Base-by-base conservation (phyloP, 768 basidiomycete species). In the Phlebiopsis gigantea region DNA sequence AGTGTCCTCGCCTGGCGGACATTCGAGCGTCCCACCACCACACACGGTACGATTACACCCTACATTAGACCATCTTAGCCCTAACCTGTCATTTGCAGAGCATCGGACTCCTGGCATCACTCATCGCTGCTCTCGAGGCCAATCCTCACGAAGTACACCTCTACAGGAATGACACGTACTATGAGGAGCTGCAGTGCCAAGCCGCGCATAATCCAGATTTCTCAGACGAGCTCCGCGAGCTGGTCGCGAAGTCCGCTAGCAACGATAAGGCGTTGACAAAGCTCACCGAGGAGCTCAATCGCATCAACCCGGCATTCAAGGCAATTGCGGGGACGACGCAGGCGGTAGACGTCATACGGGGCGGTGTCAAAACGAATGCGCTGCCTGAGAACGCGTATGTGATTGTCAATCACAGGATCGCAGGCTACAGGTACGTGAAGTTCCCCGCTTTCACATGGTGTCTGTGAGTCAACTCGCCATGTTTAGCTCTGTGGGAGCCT, bases 1-100 rank as follows among this genome's bases (percentile, higher is more conserved):
- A 55, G 82, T 94, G 7, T 71, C 77, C 14, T 74, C 85, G 0
- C 75, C 84, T 0, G 93, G 93, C 5, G 93, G 93, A 0, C 94
- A 95, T 69, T 93, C 92, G 0, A 89, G 87, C 63, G 72, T 93
- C 14, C 94, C 94, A 15, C 90, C 89, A 15, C 63, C 71, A 2
- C 92, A 97, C 62, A 96, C 93, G 2, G 88, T 83, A 65, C n/a
- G n/a, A 61, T 76, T 79, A 2, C 73, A 66, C 68, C 61, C 65
- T 28, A 12, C 19, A 19, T n/a, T 22, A 5, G 3, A 34, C 39
- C 4, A n/a, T 30, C 8, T 14, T 4, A 2, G 46, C 19, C 56
- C 2, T 30, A 51, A 5, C 24, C 19, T 21, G 42, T 44, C 5
- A 1, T 15, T 6, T n/a, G 8, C 56, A 76, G 74, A 60, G 60